Evolutionary conservation across 495 filamentous ascomycete genomes (phyloP), one percentile per base, ranked within the genome.

Genomic region (Penicillium bovifimosum): DNA sequence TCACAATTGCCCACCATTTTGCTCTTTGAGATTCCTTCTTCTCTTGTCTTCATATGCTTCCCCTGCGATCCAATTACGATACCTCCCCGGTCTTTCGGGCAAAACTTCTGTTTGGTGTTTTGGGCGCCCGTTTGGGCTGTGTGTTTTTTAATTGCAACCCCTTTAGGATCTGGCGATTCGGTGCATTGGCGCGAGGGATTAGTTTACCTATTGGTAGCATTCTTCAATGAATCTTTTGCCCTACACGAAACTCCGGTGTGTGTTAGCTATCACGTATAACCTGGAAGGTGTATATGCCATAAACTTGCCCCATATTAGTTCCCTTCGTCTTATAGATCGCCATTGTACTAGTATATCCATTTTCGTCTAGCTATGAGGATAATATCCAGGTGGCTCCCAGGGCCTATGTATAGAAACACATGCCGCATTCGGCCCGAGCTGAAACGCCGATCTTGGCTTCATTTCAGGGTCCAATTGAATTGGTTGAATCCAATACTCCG

Each of bases 71-170:
- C 41, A 27, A 29, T 42, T 52, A 45, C 52, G 59, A 61, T 61
- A 61, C 59, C 55, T 55, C 42, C 46, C 13, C 18, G 38, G 28
- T 8, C 29, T 46, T 38, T 10, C 14, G 36, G 46, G 32, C 55
- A 41, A 58, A 59, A 47, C 38, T 40, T 56, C 28, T 56, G 31
- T 29, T 42, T 27, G 55, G 56, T 50, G 53, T 62, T 40, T 34
- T 51, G 41, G 59, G 26, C 31, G 43, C 18, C 16, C 17, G 6
- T 41, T 49, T 24, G 18, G 39, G 41, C 29, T 31, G 43, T 18
- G 28, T 38, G 32, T 39, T 52, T 43, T 50, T 41, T 17, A 10
- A 32, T 42, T 47, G 36, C 42, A 41, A 34, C 17, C 40, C 20
- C 50, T 31, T 52, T 53, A 34, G 49, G 41, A 53, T 43, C 36